Conservation (phyloP, 768 basidiomycete genomes). For the Chalciporus sphaerocephalus region DNA sequence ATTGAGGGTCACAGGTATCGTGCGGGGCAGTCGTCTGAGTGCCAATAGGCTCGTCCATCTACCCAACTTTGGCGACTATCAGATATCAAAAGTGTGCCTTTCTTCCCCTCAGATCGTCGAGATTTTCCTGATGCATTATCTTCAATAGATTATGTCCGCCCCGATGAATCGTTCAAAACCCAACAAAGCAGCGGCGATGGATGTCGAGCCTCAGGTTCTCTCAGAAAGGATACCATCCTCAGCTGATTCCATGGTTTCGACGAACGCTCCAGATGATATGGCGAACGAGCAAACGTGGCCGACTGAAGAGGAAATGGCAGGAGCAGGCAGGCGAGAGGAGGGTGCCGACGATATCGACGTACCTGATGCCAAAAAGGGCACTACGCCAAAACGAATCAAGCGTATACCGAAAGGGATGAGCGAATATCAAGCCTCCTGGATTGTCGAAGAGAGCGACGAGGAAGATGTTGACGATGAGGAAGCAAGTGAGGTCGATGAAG, state of each 20-base stretch:
- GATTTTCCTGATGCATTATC: not conserved
- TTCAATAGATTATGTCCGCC: constrained; percentile 64
- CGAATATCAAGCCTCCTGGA: constrained; percentile 97
- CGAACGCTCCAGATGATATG: constrained; percentile 84
- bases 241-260: constrained; percentile 83
- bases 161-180: constrained; percentile 38
- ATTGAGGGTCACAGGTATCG: constrained; percentile 75
- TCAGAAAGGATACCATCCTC: constrained; percentile 59
- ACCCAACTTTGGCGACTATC: constrained; percentile 85
- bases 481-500: constrained; percentile 43
- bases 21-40: constrained; percentile 73
- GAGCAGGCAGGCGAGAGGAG: constrained; percentile 22
- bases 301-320: constrained; percentile 90
- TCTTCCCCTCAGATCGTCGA: not conserved
- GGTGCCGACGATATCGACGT: constrained; percentile 28
- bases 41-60: constrained; percentile 85
- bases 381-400: constrained; percentile 76
- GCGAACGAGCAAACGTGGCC: constrained; percentile 98
- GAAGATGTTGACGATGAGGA: constrained; percentile 48
- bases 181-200: constrained; percentile 48
- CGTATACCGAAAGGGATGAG: constrained; percentile 93
- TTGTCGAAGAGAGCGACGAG: constrained; percentile 75
- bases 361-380: constrained; percentile 64
- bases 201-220: constrained; percentile 57
- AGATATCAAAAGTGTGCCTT: constrained; percentile 63